These are phyloP conservation scores for Peterozyma xylosa DNA, from an alignment of 805 yeast species.

Conservation along the genomic window DNA sequence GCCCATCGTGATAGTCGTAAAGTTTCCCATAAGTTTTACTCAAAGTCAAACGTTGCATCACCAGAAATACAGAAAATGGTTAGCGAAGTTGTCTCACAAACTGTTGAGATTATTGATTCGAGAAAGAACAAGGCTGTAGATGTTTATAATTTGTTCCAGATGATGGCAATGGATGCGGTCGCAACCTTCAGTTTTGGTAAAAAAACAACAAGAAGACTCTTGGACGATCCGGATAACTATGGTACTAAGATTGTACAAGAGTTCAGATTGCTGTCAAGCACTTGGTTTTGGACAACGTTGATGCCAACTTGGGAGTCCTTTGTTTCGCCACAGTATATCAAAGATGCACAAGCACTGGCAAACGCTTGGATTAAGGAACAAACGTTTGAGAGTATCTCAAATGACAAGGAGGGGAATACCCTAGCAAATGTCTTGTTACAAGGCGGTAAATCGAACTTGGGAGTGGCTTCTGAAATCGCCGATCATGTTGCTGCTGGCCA, in stretches of 20 bases:
- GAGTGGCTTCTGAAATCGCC: constrained; percentile 39
- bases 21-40: constrained; percentile 31
- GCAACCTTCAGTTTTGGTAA: constrained; percentile 53
- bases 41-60: constrained; percentile 32
- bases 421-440: constrained; percentile 17
- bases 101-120: constrained; percentile 16
- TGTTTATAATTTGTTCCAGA: constrained; percentile 56
- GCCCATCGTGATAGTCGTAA: constrained; percentile 37
- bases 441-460: constrained; percentile 8
- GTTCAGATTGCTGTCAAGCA: constrained; percentile 41
- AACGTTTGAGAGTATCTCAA: not conserved
- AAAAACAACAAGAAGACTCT: constrained; percentile 34
- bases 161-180: constrained; percentile 66
- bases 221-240: constrained; percentile 27
- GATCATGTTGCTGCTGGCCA: constrained; percentile 77
- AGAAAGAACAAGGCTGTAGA: constrained; percentile 30
- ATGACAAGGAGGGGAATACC: constrained; percentile 14
- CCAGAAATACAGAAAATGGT: constrained; percentile 24
- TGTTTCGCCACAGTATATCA: constrained; percentile 35
- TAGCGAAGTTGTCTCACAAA: constrained; percentile 22
- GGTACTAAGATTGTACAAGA: constrained; percentile 36
- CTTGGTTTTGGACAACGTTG: constrained; percentile 61
- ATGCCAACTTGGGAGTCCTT: constrained; percentile 45
- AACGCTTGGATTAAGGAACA: constrained; percentile 35
- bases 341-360: constrained; percentile 29